Evolutionary conservation across 768 basidiomycete genomes (phyloP), one percentile per base, ranked within the genome.

Genomic region (Termitomyces sp.): DNA sequence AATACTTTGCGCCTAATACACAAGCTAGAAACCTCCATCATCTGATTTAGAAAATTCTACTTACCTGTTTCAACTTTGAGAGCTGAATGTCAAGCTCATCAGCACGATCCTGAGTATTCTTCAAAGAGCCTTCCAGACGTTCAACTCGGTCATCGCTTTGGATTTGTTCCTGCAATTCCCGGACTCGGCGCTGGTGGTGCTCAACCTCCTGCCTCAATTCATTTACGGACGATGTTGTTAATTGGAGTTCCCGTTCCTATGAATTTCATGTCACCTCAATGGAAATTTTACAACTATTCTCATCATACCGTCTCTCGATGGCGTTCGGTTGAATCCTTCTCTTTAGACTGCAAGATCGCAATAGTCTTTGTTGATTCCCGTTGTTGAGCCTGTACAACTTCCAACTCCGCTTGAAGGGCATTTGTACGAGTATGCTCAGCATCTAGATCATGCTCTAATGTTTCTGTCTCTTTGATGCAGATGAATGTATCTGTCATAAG

Each of bases 31-130:
- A 27, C 22, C 20, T 47, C 9, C 29, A 46, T 47, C 56, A 9
- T 35, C 23, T 46, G 23, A 23, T 16, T 29, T 7, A 0, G 20
- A 18, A 7, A 50, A 43, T 40, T 57, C 15, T 33, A 56, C 73
- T 46, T 58, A 85, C 91, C 82, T 92, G 91, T 63, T 85, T 89
- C 38, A 88, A 71, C 64, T 88, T 90, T 12, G 86, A 84, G 18
- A 94, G 73, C 63, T 89, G 89, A 62, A 91, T 88, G 62, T 92
- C 91, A 9, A 93, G 78, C 64, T 91, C 89, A 56, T 89, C 90
- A 5, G 87, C 87, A 52, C 86, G 86, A 62, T 93, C 84, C 62
- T 91, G 89, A 23, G 86, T 86, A 62, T 91, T 85, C 64, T 85
- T 86, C 44, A 94, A 71, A 7, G 86, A 86, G 42, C 72, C 71